Evolutionary conservation across 106 monocot species (phyloP), one percentile per base, ranked within the genome.

Genomic region (Agapanthus africanus): DNA sequence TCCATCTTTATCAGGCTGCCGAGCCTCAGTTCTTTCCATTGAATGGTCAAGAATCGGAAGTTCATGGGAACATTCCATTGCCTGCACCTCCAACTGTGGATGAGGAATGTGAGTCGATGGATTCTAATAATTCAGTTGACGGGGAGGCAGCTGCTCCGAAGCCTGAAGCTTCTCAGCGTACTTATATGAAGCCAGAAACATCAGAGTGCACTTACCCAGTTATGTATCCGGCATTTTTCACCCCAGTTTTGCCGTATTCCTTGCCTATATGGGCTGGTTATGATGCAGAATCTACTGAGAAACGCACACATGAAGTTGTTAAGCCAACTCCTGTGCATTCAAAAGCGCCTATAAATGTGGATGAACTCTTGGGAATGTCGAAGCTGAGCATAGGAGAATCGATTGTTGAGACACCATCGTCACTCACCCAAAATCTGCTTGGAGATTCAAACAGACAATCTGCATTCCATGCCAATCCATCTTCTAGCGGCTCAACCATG

Each of bases 401-500:
- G 0, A 66, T 19, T 18, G 60, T 62, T 21, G 77, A 79, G 23
- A 11, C 72, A 16, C n/a, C n/a, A n/a, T 28, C 73, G 4, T 44
- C 62, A 3, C 73, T 82, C 11, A 83, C 86, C 28, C 63, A 76
- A 47, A 81, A 80, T 57, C 42, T 86, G 71, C 67, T 74, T 19
- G 84, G 77, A 18, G 73, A 66, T 16, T 65, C 84, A 34, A 81
- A 79, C 37, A 76, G 93, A 42, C 89, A 82, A 51, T 93, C 93
- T 7, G 93, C 93, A 38, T 93, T 93, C 62, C 93, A 90, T 76
- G 79, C 93, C 22, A 89, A 88, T 61, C n/a, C n/a, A n/a, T n/a
- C n/a, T n/a, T n/a, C n/a, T n/a, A n/a, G n/a, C n/a, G n/a, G n/a
- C n/a, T 68, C 85, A 66, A 27, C 71, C 54, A 71, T 83, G 77